Percentiles rank a stretch among this genome's conserved stretches.
phyloP scores from a whole-genome alignment of 1,284 basidiomycete genomes.

The Boletellus deceptivus region DNA sequence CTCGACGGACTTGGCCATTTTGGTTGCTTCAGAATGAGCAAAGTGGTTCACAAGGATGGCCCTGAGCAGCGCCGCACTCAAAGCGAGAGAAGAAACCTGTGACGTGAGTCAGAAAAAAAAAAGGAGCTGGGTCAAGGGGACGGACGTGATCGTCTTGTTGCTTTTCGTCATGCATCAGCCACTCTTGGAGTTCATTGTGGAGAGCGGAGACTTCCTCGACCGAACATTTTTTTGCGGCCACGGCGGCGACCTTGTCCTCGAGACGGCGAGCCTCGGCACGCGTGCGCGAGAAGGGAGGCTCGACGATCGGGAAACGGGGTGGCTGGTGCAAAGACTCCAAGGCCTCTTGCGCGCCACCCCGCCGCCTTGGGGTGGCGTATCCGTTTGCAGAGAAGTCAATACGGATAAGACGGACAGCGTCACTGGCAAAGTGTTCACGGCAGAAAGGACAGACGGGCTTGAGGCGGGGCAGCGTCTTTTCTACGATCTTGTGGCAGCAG shows the following conservation, averaged over 20 bases:
- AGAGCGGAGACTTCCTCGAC: conserved; percentile 75
- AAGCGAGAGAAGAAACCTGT: conserved; percentile 62
- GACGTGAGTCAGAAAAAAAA: conserved; percentile 14
- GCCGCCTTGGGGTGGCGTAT: conserved; percentile 59
- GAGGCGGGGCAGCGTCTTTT: conserved; percentile 68
- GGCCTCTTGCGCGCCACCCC: conserved; percentile 47
- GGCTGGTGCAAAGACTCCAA: conserved; percentile 48
- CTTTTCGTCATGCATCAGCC: conserved; percentile 59
- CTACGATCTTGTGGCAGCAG: conserved; percentile 74
- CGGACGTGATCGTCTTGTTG: conserved; percentile 56
- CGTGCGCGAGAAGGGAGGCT: conserved; percentile 39
- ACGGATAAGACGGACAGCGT: conserved; percentile 69
- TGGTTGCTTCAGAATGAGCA: conserved; percentile 70
- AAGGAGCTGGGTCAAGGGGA: conserved; percentile 35
- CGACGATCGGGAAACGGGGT: conserved; percentile 40
- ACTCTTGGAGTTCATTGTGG: conserved; percentile 71
- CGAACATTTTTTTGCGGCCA: conserved; percentile 80
- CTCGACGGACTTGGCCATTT: conserved; percentile 60
- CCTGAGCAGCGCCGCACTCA: conserved; percentile 66
- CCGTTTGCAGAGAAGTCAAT: conserved; percentile 68
- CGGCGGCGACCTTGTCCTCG: conserved; percentile 72
- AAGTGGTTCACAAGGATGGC: conserved; percentile 79
- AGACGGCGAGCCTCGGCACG: conserved; percentile 62
- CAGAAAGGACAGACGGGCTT: conserved; percentile 76
- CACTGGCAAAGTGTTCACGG: conserved; percentile 65